Evolutionary conservation across 108 stramenopile genomes (phyloP).

Genomic region (Nitzschia putrida): DNA sequence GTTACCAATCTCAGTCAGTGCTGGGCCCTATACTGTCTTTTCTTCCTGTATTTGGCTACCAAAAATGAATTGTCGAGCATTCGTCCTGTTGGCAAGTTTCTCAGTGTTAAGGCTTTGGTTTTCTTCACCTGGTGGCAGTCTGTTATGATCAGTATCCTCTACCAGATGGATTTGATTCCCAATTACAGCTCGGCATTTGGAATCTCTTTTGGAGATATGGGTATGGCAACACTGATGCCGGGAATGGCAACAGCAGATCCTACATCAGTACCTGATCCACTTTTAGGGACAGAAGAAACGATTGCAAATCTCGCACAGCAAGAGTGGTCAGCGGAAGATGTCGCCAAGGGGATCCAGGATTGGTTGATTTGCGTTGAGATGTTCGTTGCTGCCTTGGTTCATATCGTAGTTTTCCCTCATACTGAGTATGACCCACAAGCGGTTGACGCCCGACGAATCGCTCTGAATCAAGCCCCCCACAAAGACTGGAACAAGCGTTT

Average conservation of each 20-base stretch:
- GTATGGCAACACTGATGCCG: background rate
- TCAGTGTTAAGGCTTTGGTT: slow-evolving; percentile 92
- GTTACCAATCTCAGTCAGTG: slow-evolving; percentile 91
- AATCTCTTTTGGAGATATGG: slow-evolving; percentile 3
- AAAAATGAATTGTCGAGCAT: slow-evolving; percentile 88
- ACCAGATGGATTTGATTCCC: slow-evolving; percentile 84
- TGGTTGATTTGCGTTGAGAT: slow-evolving; percentile 98
- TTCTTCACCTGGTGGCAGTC: slow-evolving; percentile 98
- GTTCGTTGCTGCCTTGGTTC: slow-evolving; percentile 91
- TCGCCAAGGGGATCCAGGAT: slow-evolving; percentile 94
- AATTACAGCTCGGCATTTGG: slow-evolving; percentile 42
- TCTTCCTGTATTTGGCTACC: slow-evolving; percentile 92
- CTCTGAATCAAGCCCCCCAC: slow-evolving; percentile 35
- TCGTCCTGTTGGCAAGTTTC: slow-evolving; percentile 93
- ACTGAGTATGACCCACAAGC: slow-evolving; percentile 80
- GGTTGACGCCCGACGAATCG: slow-evolving; percentile 54
- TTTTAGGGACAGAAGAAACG: slow-evolving; percentile 19
- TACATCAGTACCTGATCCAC: slow-evolving; percentile 23
- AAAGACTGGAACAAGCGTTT: slow-evolving; percentile 42
- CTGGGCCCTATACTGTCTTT: slow-evolving; percentile 95
- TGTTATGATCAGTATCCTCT: slow-evolving; percentile 79
- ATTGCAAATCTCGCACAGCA: slow-evolving; percentile 14
- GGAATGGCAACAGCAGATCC: slow-evolving; percentile 1
- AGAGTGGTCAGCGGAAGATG: slow-evolving; percentile 85
- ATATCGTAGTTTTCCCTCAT: slow-evolving; percentile 93